Percentiles rank a stretch among this genome's conserved stretches.
Evolutionary conservation across 129 eudicot species (phyloP).

Genomic region (Pulicaria dysenterica): DNA sequence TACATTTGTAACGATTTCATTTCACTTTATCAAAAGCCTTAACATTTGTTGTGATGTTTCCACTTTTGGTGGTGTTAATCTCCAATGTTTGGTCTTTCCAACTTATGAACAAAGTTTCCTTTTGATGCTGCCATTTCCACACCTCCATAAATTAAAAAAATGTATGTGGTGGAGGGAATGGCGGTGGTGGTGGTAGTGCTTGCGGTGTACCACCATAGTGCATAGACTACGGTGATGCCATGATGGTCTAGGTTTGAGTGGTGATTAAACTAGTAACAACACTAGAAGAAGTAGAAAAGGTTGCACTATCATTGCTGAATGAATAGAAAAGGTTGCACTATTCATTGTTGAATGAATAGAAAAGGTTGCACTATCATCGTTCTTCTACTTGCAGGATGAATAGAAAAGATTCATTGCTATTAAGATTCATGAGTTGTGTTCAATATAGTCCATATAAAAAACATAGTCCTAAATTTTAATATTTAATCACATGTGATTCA

Average conservation of each 20-base stretch:
- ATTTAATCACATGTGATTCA: too few relatives aligned
- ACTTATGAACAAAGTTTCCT: conserved; percentile 35
- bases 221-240: conserved; percentile 27
- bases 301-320: conserved; percentile 66
- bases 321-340: conserved; percentile 31
- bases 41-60: conserved; percentile 64
- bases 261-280: conserved; percentile 13
- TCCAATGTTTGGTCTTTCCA: conserved; percentile 27
- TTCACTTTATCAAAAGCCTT: conserved; percentile 59
- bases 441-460: too few relatives aligned
- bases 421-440: too few relatives aligned
- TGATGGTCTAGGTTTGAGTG: conserved; percentile 35
- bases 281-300: conserved; percentile 27
- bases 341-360: conserved; percentile 43
- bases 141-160: conserved; percentile 15
- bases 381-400: too few relatives aligned
- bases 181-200: conserved; percentile 18
- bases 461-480: too few relatives aligned
- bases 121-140: conserved; percentile 28
- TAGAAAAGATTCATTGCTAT: too few relatives aligned
- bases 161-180: conserved; percentile 18
- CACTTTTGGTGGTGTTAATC: conserved; percentile 15
- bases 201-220: conserved; percentile 20
- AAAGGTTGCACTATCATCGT: conserved; percentile 53
- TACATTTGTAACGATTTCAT: conserved; percentile 63